These are phyloP conservation scores for Arachis stenosperma DNA, from an alignment of 306 rosid species.

Conservation along the genomic window DNA sequence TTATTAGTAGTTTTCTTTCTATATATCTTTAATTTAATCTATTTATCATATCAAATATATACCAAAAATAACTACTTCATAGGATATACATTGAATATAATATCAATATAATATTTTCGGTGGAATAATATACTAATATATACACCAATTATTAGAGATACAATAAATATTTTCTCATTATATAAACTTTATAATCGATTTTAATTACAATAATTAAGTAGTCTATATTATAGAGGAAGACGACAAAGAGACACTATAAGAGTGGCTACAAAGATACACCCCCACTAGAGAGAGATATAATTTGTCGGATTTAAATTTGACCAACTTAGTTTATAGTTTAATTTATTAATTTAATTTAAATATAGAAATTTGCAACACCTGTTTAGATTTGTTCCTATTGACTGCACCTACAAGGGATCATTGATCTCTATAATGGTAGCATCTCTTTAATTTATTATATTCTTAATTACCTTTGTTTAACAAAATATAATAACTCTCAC, in stretches of 20 bases:
- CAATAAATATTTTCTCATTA: too few relatives aligned
- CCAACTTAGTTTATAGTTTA: constrained; percentile 31
- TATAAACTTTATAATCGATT: neutral
- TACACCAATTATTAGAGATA: too few relatives aligned
- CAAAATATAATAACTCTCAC: neutral
- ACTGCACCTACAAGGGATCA: constrained; percentile 16
- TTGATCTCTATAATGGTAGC: neutral
- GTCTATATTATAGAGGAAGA: neutral
- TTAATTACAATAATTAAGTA: neutral
- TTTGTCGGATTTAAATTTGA: constrained; percentile 16
- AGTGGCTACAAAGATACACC: constrained; percentile 34
- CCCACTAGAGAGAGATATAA: neutral
- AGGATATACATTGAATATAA: too few relatives aligned
- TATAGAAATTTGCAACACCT: constrained; percentile 4
- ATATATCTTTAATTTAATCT: too few relatives aligned
- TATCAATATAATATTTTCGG: too few relatives aligned
- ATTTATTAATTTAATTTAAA: constrained; percentile 4
- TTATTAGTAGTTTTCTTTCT: too few relatives aligned
- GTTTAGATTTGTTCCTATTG: constrained; percentile 24
- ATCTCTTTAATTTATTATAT: neutral
- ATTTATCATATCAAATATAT: too few relatives aligned
- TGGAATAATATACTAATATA: too few relatives aligned
- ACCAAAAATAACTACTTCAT: too few relatives aligned
- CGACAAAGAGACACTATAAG: constrained; percentile 20
- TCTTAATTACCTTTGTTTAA: constrained; percentile 32